Conservation (phyloP, 345 rosid species). For the Bruguiera parviflora region DNA sequence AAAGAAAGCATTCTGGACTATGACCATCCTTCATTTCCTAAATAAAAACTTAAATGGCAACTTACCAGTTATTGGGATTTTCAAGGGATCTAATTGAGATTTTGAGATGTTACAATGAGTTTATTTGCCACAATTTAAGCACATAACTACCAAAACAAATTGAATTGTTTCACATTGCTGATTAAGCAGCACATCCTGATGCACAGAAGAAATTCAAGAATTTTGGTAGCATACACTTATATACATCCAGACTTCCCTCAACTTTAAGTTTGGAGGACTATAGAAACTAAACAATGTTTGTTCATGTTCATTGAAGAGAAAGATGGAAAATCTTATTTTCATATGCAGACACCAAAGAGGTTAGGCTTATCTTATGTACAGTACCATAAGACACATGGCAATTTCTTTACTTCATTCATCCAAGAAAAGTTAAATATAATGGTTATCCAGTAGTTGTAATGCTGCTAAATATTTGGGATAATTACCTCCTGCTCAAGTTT, state of each 20-base stretch:
- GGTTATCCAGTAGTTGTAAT: background rate
- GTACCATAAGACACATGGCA: background rate
- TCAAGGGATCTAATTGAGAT: background rate
- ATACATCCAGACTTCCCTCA: no score
- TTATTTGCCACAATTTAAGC: background rate
- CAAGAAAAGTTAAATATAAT: background rate
- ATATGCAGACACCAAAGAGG: background rate
- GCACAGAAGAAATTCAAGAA: background rate
- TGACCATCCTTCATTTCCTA: background rate
- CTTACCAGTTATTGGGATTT: background rate
- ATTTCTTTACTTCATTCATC: background rate
- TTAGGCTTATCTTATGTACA: background rate
- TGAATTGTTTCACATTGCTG: background rate
- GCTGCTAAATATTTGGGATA: constrained; percentile 11
- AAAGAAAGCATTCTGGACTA: background rate
- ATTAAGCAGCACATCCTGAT: background rate
- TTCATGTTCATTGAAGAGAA: background rate
- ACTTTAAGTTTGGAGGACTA: no score
- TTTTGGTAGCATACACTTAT: no score
- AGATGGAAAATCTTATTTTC: background rate
- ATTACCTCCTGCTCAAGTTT: constrained; percentile 93
- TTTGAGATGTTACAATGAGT: background rate
- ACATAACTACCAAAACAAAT: background rate
- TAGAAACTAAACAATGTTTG: background rate
- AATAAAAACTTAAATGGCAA: background rate